Conservation (phyloP, 257 asterid genomes). For the Voacanga thouarsii region DNA sequence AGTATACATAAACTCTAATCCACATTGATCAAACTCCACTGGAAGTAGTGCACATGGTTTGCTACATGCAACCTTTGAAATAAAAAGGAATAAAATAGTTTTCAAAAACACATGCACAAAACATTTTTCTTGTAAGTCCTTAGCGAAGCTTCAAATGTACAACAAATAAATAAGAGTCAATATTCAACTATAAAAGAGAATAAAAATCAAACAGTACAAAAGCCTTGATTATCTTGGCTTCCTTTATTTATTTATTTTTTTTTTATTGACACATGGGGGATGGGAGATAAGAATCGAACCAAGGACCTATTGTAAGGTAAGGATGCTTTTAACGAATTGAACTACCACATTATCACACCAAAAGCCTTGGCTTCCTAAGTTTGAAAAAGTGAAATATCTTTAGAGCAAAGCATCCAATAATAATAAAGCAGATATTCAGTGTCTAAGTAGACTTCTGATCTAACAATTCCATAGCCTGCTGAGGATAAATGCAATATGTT, state of each 20-base stretch:
- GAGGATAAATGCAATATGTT: not conserved
- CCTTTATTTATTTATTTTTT: no score
- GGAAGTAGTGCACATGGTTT: no score
- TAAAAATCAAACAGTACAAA: not conserved
- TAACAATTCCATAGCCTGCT: not conserved
- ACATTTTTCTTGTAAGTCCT: slow-evolving; percentile 16
- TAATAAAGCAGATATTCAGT: not conserved
- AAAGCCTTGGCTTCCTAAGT: slow-evolving; percentile 1
- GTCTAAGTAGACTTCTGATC: not conserved
- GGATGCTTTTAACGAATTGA: no score
- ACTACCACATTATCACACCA: not conserved
- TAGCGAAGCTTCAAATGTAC: slow-evolving; percentile 5
- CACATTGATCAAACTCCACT: no score
- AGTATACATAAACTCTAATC: no score
- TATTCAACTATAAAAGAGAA: not conserved
- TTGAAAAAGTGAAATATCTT: not conserved
- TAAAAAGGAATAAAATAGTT: no score
- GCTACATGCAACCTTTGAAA: no score
- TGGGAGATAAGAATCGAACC: no score
- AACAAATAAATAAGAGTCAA: not conserved
- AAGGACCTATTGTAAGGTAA: no score
- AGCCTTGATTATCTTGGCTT: not conserved
- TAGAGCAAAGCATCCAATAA: not conserved
- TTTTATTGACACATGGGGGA: no score
- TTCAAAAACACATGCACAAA: slow-evolving; percentile 82